Evolutionary conservation across 306 rosid species (phyloP), one percentile per base, ranked within the genome.

Genomic region (Glycine soja): DNA sequence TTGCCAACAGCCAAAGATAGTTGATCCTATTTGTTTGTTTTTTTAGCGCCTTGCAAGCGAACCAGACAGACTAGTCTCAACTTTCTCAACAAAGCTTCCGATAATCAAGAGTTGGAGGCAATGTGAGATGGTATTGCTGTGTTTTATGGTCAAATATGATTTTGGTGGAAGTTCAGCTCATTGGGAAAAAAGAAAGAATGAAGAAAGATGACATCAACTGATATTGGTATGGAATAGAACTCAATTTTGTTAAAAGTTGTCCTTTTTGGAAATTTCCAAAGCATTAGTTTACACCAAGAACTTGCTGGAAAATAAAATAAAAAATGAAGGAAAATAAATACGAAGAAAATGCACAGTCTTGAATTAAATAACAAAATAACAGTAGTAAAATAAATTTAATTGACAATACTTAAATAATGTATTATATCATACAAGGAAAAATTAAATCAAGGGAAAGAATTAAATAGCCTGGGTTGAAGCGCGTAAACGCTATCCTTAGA

Each of bases 1-100:
- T 74, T 16, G 34, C 7, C 63, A 72, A 40, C 1, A 43, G 10
- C 67, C 61, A 24, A 79, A 52, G 71, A 53, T 40, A 42, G 10
- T 47, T 50, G 57, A 83, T 61, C 70, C 76, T 4, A 30, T 56
- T 63, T 64, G 2, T 13, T 59, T 38, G 43, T 56, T 16, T 86
- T 56, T 67, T 67, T 81, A 91, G 98, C 70, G 59, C 74, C 81
- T 75, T 50, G 86, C 85, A 93, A 89, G 90, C 85, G 83, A 59
- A 72, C 85, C 70, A 90, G 46, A 48, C 98, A 96, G 76, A 87
- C 84, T 48, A 34, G 89, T 58, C 94, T 96, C 57, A 70, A 72
- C 87, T 88, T 89, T 81, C 19, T 61, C 10, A 90, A 83, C 85
- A 75, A 90, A 85, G 70, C 77, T 38, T 64, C 90, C 2, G 88